Evolutionary conservation across 2,329 filamentous ascomycete genomes (phyloP), one percentile per base, ranked within the genome.

Genomic region (Apiospora malaysiana): DNA sequence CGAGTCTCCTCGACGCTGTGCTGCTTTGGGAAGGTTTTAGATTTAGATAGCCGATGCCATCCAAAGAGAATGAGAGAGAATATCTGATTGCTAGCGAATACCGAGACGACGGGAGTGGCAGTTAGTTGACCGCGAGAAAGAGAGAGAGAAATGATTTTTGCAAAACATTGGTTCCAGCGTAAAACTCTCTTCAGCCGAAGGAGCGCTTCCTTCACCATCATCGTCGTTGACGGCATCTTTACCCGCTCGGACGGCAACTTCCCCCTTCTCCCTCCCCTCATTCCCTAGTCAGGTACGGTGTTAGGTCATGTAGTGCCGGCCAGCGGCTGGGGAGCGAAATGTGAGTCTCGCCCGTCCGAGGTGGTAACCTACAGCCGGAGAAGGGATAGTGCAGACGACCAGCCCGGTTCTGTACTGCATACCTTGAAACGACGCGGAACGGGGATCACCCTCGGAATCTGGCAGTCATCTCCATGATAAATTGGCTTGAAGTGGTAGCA

Each of bases 171-270:
- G 51, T 59, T 21, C 51, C 27, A 59, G 27, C 51, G 25, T 37
- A 59, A n/a, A 59, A 59, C 51, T 59, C 27, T 59, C 16, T 37
- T 59, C 51, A 25, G 23, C 51, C 51, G 51, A 59, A 9, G 51
- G 37, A 21, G 10, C 27, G 37, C 42, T 45, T 45, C 21, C 25
- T 32, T 32, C 32, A 32, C 32, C 32, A 32, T 32, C 32, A 32
- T 32, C 32, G 32, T 37, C 51, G 16, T 21, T 7, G 16, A 37
- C 25, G 25, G 25, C 25, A 37, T 18, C 27, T 37, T 59, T 59
- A 56, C 14, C 49, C 25, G 16, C 16, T 10, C 40, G 12, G 12
- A 56, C 25, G 14, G 25, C 25, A 32, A 18, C 25, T 32, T 27
- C 9, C 25, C 49, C 25, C 21, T 12, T 16, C 12, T 18, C 43